These are phyloP conservation scores for Calendula officinalis DNA, from an alignment of 129 eudicot genomes.

Conservation along the genomic window DNA sequence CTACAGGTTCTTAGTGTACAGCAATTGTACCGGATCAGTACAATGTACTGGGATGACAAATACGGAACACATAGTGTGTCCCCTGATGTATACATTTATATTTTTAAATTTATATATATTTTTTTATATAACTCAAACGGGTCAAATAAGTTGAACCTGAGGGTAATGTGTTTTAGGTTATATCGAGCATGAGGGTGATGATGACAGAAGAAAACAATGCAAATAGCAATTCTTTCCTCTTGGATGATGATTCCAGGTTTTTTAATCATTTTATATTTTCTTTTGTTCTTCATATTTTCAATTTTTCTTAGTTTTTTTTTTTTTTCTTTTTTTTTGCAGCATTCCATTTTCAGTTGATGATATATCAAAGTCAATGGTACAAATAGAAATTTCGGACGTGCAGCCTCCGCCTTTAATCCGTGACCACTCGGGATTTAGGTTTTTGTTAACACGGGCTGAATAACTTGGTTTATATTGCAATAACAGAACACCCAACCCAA, in stretches of 20 bases:
- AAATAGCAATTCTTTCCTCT: constrained; percentile 85
- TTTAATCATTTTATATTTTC: background rate
- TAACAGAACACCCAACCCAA: background rate
- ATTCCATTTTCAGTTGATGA: constrained; percentile 94
- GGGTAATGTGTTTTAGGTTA: constrained; percentile 49
- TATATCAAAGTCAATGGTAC: constrained; percentile 89
- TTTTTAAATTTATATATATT: background rate
- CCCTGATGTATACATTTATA: constrained; percentile 31
- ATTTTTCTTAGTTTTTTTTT: background rate
- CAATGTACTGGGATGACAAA: constrained; percentile 49
- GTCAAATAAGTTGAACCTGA: background rate
- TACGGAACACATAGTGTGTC: constrained; percentile 46
- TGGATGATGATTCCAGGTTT: constrained; percentile 99
- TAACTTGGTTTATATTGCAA: constrained; percentile 21
- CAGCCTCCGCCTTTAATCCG: constrained; percentile 71
- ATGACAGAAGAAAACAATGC: constrained; percentile 96
- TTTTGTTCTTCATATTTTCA: background rate
- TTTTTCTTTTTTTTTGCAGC: constrained; percentile 41
- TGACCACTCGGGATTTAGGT: constrained; percentile 81
- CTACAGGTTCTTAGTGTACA: constrained; percentile 44
- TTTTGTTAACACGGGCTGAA: constrained; percentile 61
- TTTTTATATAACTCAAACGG: background rate
- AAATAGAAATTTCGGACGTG: constrained; percentile 64
- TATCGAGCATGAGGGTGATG: constrained; percentile 87
- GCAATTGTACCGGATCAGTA: constrained; percentile 43